These are phyloP conservation scores for Spergularia marina DNA, from an alignment of 148 eudicot species.

Conservation along the genomic window DNA sequence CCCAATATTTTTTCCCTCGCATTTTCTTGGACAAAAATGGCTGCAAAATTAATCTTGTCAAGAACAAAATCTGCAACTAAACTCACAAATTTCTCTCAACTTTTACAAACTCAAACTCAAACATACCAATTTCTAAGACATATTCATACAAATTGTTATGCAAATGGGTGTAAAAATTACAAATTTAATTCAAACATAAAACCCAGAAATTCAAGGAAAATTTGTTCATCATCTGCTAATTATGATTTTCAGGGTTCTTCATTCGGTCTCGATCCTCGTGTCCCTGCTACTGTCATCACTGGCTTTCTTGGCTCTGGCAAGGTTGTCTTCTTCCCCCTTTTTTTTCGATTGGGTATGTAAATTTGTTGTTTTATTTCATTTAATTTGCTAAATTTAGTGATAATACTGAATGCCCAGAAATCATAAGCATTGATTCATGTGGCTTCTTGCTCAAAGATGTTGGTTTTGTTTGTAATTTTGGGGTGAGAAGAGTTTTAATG, in stretches of 20 bases:
- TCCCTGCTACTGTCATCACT: conserved; percentile 85
- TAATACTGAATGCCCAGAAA: neutral
- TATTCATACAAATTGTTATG: conserved; percentile 18
- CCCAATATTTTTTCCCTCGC: neutral
- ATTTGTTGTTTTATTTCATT: neutral
- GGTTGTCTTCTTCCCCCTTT: conserved; percentile 30
- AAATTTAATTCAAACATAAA: neutral
- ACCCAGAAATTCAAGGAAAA: conserved; percentile 30
- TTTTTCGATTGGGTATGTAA: neutral
- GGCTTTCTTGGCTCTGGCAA: conserved; percentile 99
- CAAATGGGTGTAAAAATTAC: neutral
- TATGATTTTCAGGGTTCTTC: conserved; percentile 33
- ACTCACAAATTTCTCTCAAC: neutral
- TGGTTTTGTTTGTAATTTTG: too few relatives aligned
- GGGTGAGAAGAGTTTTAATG: too few relatives aligned
- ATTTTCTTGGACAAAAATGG: conserved; percentile 11
- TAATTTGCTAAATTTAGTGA: neutral
- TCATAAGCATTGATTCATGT: neutral
- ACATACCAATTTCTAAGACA: conserved; percentile 18
- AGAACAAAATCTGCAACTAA: conserved; percentile 16
- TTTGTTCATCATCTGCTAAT: conserved; percentile 34
- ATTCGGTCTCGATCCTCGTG: conserved; percentile 57
- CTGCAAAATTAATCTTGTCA: conserved; percentile 26
- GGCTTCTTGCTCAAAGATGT: neutral
- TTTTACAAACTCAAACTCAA: conserved; percentile 9